A percentile compares a stretch with the other conserved stretches of the same genome.
Conservation (phyloP, 345 rosid species). For the Aurinia saxatilis region DNA sequence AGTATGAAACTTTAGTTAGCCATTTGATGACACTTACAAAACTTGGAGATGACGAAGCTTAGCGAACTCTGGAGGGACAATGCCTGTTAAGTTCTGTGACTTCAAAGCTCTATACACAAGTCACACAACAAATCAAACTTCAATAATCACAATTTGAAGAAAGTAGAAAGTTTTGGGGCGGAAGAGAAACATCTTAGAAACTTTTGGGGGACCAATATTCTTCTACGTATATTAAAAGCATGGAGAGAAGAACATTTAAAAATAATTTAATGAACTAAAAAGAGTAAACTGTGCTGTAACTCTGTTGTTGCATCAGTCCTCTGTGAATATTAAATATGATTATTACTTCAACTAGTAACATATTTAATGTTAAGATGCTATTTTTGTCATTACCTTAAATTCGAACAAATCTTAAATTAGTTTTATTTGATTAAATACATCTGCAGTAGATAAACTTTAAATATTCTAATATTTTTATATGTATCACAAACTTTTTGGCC, state of each 20-base stretch:
- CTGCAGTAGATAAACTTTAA: too few species aligned
- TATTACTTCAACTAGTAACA: not conserved
- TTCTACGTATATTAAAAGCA: not conserved
- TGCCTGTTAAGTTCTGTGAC: conserved; percentile 60
- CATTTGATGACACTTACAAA: conserved; percentile 50
- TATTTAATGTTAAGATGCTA: not conserved
- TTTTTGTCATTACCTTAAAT: not conserved
- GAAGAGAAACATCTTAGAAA: not conserved
- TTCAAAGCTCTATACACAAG: conserved; percentile 34
- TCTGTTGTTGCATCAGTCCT: not conserved
- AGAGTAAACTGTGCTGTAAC: not conserved
- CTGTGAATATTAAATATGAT: too few species aligned
- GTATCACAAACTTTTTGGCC: too few species aligned
- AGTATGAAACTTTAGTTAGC: conserved; percentile 1
- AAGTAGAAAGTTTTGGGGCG: not conserved
- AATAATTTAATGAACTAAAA: not conserved
- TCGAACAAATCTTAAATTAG: not conserved
- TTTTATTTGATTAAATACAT: too few species aligned
- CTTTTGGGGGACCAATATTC: not conserved
- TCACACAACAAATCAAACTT: too few species aligned
- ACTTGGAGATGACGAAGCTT: conserved; percentile 55
- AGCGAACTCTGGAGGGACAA: conserved; percentile 63
- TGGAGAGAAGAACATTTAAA: not conserved
- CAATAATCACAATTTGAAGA: not conserved
- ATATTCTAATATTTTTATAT: too few species aligned